A percentile compares a stretch with the other conserved stretches of the same genome.
phyloP scores from a whole-genome alignment of 2,329 filamentous ascomycete genomes.

The Fusarium drepaniforme region DNA sequence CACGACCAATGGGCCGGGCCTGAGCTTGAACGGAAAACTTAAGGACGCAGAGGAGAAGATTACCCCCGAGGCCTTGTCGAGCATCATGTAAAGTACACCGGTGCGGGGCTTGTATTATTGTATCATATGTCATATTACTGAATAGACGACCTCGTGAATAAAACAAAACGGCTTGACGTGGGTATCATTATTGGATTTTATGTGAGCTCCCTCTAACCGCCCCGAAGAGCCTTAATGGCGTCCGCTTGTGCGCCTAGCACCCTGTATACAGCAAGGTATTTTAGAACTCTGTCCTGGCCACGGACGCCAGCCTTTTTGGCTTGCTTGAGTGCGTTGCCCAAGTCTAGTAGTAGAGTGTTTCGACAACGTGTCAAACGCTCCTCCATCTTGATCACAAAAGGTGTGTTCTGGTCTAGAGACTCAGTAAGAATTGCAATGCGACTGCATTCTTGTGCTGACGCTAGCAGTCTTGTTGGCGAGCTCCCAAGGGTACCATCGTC shows the following conservation, averaged over 20 bases:
- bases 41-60: slow-evolving; percentile 70
- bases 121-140: slow-evolving; percentile 53
- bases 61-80: slow-evolving; percentile 63
- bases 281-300: slow-evolving; percentile 61
- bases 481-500: slow-evolving; percentile 55
- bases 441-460: slow-evolving; percentile 60
- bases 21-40: slow-evolving; percentile 88
- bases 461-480: slow-evolving; percentile 60
- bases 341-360: slow-evolving; percentile 68
- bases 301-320: slow-evolving; percentile 56
- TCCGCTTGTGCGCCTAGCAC: slow-evolving; percentile 64
- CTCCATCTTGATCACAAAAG: slow-evolving; percentile 64
- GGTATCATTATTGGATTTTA: slow-evolving; percentile 46
- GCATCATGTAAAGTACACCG: slow-evolving; percentile 61
- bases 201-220: slow-evolving; percentile 47
- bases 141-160: slow-evolving; percentile 37
- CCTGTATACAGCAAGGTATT: slow-evolving; percentile 66
- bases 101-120: slow-evolving; percentile 48
- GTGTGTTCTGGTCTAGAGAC: slow-evolving; percentile 59
- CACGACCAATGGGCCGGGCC: slow-evolving; percentile 87
- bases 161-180: slow-evolving; percentile 28
- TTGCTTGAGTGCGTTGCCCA: slow-evolving; percentile 63
- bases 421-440: slow-evolving; percentile 57
- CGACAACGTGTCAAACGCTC: slow-evolving; percentile 66
- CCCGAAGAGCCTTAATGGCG: slow-evolving; percentile 61